Percentiles rank a stretch among this genome's conserved stretches.
Evolutionary conservation across 768 basidiomycete species (phyloP).

Genomic region (Asterophora parasitica): DNA sequence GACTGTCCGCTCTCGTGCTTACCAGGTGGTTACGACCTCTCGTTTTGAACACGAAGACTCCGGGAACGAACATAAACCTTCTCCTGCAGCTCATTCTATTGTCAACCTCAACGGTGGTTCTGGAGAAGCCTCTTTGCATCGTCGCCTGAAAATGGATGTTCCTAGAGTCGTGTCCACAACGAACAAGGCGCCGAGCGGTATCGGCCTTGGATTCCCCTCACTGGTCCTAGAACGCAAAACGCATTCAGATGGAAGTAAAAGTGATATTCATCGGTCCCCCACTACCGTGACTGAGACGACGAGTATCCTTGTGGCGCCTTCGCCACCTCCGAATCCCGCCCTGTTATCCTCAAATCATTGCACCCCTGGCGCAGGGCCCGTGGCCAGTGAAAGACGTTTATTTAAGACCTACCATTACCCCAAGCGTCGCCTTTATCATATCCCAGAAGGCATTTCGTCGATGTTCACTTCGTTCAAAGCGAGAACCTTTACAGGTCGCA

Average conservation of each 20-base stretch:
- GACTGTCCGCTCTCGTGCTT: neutral
- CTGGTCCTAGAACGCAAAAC: neutral
- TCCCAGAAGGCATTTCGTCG: constrained; percentile 14
- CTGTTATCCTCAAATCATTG: neutral
- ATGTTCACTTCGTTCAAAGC: neutral
- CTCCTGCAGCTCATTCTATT: neutral
- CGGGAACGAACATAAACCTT: neutral
- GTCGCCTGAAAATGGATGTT: neutral
- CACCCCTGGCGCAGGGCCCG: neutral
- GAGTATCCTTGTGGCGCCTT: neutral
- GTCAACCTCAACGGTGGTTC: neutral
- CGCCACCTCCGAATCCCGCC: neutral
- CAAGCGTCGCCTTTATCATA: constrained; percentile 10
- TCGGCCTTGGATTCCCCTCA: constrained; percentile 13
- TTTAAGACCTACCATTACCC: constrained; percentile 4
- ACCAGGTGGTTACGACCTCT: neutral
- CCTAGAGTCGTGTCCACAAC: neutral
- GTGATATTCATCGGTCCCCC: no score
- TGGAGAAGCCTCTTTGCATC: neutral
- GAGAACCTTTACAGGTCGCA: neutral
- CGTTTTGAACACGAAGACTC: neutral
- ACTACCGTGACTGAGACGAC: neutral
- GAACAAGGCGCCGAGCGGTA: constrained; percentile 8
- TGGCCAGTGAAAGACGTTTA: constrained; percentile 5
- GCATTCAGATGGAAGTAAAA: neutral